These are phyloP conservation scores for Ambrosia hybrid DNA, from an alignment of 140 eudicot species.

Conservation along the genomic window DNA sequence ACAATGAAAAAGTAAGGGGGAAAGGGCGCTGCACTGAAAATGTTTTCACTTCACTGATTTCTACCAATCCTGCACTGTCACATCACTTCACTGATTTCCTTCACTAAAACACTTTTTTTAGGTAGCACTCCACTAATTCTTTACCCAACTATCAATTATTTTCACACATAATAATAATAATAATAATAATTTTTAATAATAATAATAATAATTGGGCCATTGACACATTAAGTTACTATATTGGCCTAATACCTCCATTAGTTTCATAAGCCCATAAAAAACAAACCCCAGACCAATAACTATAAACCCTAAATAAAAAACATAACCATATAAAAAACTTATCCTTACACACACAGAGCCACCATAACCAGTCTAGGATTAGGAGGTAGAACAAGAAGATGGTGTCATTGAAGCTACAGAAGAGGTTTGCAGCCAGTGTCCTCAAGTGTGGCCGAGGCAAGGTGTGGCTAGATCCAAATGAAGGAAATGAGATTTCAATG, in stretches of 20 bases:
- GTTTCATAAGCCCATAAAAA: slow-evolving; percentile 1
- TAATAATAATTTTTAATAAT: too few species aligned
- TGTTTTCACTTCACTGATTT: too few species aligned
- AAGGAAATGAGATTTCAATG: slow-evolving; percentile 77
- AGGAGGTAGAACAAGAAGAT: slow-evolving; percentile 20
- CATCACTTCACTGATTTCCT: too few species aligned
- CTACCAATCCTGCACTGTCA: too few species aligned
- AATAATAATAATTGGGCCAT: too few species aligned
- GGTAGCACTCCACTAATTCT: too few species aligned
- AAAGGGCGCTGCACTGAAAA: too few species aligned
- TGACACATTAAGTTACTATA: too few species aligned
- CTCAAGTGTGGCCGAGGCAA: slow-evolving; percentile 84
- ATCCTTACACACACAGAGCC: slow-evolving; percentile 1
- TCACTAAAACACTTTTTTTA: too few species aligned
- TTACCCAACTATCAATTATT: too few species aligned
- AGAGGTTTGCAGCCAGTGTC: slow-evolving; percentile 84
- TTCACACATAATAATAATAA: too few species aligned
- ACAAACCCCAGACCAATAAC: not conserved
- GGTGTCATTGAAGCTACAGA: slow-evolving; percentile 87
- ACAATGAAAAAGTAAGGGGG: too few species aligned
- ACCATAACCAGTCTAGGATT: not conserved
- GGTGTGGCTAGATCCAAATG: slow-evolving; percentile 88
- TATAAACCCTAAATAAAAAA: slow-evolving; percentile 20
- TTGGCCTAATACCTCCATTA: not conserved
- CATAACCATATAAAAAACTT: slow-evolving; percentile 10